Evolutionary conservation across 1,139 yeast genomes (phyloP), one percentile per base, ranked within the genome.

Genomic region (Yamadazyma buinensis): DNA sequence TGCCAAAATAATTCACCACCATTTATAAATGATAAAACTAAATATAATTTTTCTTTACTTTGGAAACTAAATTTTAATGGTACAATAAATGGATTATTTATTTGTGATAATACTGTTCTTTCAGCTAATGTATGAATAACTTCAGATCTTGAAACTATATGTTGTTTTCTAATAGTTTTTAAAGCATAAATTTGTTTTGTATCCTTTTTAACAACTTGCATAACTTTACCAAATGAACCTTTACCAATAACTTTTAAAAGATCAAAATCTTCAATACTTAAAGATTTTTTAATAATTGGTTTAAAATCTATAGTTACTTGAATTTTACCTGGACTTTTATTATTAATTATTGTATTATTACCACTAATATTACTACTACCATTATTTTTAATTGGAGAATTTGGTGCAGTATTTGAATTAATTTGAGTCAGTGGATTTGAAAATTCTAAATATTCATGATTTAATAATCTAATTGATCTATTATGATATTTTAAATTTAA

Each of bases 1-100:
- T 92, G 98, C 65, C 86, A 92, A 60, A 92, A 94, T 44, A 92
- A 70, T 59, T 92, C 99, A 34, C 99, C 99, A 39, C 99, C 99
- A 55, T 92, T 92, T 46, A 92, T 87, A 55, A 90, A 94, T 19
- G 95, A 87, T 32, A 94, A 67, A 5, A 92, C 97, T 31, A 92
- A 66, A 52, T 92, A 92, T 26, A 92, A 65, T 55, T 94, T 94
- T 53, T 90, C 97, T 10, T 92, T 92, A n/a, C 90, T 79, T 62
- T 92, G 98, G 71, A 94, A 92, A 17, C 95, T 84, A 61, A 92
- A 92, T 62, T 92, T 92, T 46, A 92, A 70, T 7, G 97, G 97
- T n/a, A 92, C 97, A 55, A 92, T 87, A 57, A 94, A 94, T n/a
- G 98, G 98, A 52, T 90, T 86, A 48, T 83, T 83, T 41, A 92